Percentiles rank a stretch among this genome's conserved stretches.
Conservation (phyloP, 768 basidiomycete genomes). For the Kwoniella shandongensis region DNA sequence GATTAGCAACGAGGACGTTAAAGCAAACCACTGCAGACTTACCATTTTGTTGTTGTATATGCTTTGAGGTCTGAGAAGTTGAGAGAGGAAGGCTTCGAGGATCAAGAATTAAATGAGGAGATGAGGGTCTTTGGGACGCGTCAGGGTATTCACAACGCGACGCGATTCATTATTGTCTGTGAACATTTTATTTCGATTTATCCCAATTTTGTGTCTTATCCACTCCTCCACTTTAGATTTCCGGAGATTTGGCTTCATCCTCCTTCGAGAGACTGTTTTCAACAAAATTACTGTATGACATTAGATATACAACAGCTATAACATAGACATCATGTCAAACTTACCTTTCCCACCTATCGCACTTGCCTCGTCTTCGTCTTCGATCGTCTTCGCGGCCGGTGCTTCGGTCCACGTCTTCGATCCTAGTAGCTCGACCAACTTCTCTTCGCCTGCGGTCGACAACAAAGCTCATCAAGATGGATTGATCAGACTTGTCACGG, state of each 20-base stretch:
- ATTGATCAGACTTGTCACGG: conserved; percentile 40
- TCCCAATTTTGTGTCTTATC: conserved; percentile 4
- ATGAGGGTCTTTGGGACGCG: conserved; percentile 14
- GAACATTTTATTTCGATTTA: conserved; percentile 9
- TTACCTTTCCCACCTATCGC: conserved; percentile 23
- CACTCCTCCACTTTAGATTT: not conserved
- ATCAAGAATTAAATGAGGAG: conserved; percentile 13
- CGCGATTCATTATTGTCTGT: conserved; percentile 10
- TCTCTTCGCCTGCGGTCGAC: conserved; percentile 12
- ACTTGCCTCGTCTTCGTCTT: conserved; percentile 23
- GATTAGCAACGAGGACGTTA: not conserved
- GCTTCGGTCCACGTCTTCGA: conserved; percentile 16
- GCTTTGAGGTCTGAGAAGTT: not conserved
- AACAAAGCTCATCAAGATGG: conserved; percentile 11
- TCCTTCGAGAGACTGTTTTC: too few relatives aligned
- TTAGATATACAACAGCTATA: not conserved
- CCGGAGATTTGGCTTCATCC: too few relatives aligned
- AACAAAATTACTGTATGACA: too few relatives aligned
- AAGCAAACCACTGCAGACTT: conserved; percentile 26
- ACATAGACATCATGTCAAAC: conserved; percentile 4
- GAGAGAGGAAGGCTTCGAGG: not conserved
- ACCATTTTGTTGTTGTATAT: not conserved
- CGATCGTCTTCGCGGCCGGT: conserved; percentile 26
- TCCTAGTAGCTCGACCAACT: conserved; percentile 8
- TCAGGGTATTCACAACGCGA: conserved; percentile 16